Percentiles rank a stretch among this genome's conserved stretches.
These are phyloP conservation scores for Rasamsonia emersonii DNA, from an alignment of 2,329 filamentous ascomycete genomes.

Conservation along the genomic window DNA sequence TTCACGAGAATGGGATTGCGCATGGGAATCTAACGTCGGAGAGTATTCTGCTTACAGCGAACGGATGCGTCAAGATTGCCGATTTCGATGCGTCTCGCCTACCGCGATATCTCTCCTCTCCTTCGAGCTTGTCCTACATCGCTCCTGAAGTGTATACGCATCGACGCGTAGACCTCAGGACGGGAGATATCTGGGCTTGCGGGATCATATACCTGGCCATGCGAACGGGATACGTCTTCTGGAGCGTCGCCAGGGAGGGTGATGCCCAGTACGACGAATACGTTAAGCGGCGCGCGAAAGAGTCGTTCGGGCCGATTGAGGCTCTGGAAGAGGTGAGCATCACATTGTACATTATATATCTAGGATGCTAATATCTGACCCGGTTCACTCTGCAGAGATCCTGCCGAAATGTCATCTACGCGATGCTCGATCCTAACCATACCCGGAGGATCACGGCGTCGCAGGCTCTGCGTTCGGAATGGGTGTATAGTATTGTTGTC, in stretches of 20 bases:
- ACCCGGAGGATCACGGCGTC: constrained; percentile 15
- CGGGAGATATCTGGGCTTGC: constrained; percentile 21
- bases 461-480: constrained; percentile 18
- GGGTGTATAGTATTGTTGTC: no score
- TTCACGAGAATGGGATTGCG: constrained; percentile 76
- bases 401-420: constrained; percentile 21
- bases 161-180: constrained; percentile 5
- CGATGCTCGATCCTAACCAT: constrained; percentile 20
- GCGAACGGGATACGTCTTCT: constrained; percentile 17
- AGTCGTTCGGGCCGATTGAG: constrained; percentile 21
- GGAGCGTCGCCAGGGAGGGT: constrained; percentile 18
- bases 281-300: constrained; percentile 9
- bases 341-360: background rate
- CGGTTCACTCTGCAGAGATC: constrained; percentile 8
- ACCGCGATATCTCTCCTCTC: no score
- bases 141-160: constrained; percentile 56
- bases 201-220: constrained; percentile 21
- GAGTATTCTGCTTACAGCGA: constrained; percentile 76
- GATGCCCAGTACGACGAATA: constrained; percentile 20
- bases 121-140: no score
- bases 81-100: constrained; percentile 96
- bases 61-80: constrained; percentile 79
- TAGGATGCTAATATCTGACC: background rate
- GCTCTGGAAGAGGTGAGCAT: constrained; percentile 14
- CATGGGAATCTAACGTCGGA: constrained; percentile 93